Conservation (phyloP, 176 grass and related monocot genomes). For the Aegilops umbellulata region DNA sequence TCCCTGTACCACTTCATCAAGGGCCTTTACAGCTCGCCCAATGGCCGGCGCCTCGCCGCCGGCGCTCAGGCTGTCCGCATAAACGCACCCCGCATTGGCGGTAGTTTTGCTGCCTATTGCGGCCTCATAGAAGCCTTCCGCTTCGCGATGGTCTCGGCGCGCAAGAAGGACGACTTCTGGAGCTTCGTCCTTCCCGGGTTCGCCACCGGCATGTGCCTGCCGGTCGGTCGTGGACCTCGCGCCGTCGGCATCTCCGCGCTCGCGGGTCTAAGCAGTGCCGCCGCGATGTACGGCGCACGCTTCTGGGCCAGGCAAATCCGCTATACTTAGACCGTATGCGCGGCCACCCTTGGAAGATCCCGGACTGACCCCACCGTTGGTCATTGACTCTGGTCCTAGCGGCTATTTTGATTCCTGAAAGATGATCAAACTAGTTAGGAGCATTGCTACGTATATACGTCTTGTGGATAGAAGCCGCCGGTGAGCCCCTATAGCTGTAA, state of each 20-base stretch:
- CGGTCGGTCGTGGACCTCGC: constrained; percentile 37
- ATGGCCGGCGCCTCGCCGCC: constrained; percentile 47
- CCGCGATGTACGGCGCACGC: constrained; percentile 40
- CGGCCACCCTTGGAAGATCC: constrained; percentile 1
- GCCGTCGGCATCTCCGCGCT: constrained; percentile 16
- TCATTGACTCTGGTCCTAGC: neutral
- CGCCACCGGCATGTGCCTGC: constrained; percentile 40
- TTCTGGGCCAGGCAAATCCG: constrained; percentile 40
- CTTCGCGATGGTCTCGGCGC: constrained; percentile 55
- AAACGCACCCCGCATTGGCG: constrained; percentile 51
- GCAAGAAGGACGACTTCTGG: constrained; percentile 73
- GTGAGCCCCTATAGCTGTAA: no score
- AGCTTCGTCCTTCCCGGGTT: constrained; percentile 54
- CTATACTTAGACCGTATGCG: neutral
- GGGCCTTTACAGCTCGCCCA: constrained; percentile 51
- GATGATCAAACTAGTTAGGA: no score
- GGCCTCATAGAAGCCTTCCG: constrained; percentile 53
- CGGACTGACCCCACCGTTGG: neutral
- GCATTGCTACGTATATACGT: no score
- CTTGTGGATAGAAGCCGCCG: no score
- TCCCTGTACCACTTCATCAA: constrained; percentile 54
- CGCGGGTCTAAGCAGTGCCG: constrained; percentile 25
- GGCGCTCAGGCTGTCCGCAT: constrained; percentile 48
- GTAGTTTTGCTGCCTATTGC: constrained; percentile 49
- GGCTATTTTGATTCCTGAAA: no score